Evolutionary conservation across 805 yeast species (phyloP), one percentile per base, ranked within the genome.

Genomic region (Barnettozyma sp.): DNA sequence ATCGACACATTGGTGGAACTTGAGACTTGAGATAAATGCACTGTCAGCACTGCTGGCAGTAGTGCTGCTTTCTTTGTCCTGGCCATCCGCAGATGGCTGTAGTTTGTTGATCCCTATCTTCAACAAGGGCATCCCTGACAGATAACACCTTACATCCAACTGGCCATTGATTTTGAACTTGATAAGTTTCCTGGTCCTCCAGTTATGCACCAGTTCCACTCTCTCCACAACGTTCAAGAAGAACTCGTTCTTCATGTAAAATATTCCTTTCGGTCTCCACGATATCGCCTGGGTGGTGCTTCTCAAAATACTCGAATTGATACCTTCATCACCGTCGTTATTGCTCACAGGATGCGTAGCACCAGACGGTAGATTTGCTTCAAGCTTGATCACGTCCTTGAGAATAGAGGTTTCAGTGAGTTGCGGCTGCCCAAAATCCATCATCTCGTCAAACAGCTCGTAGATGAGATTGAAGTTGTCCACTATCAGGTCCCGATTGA

Each of bases 241-340:
- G 35, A 92, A 79, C 62, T 88, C 97, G 59, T 88, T 88, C 55
- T 85, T 87, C 47, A 80, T 76, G 59, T 88, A 88, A 45, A 71
- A 73, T 17, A 88, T 84, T 9, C 96, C 96, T 44, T 83, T 92
- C 26, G 90, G 83, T 57, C 97, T 74, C 97, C 97, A 88, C 17
- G 90, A 79, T 4, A 88, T 76, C 10, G 82, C 73, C 50, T 76
- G 80, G 9, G 87, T 81, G 13, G 87, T 73, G 0, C 94, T 78
- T 44, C 87, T 71, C 3, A 87, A 70, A 12, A 90, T 77, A 27
- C 85, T 71, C 22, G 84, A 73, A 50, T 82, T 82, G 41, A 81
- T 66, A 22, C 44, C 49, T 10, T 34, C 34, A 6, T 29, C 31
- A 4, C 23, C 24, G 13, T 46, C 49, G 9, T 52, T 49, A 21